These are phyloP conservation scores for Pyrus communis DNA, from an alignment of 306 rosid genomes.

Conservation along the genomic window DNA sequence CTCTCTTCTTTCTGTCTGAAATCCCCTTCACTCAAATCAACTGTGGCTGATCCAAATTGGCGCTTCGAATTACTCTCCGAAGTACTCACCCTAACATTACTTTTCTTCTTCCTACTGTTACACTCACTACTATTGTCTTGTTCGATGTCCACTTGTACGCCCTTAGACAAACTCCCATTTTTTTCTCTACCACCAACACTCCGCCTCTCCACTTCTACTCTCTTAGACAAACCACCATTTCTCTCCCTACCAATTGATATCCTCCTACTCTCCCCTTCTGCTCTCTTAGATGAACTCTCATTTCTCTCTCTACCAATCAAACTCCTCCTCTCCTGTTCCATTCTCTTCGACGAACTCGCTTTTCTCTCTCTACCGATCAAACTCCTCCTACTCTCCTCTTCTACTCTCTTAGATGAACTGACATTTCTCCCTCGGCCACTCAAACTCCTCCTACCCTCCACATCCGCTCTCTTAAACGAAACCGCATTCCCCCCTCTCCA, in stretches of 20 bases:
- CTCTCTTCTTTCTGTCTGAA: constrained; percentile 23
- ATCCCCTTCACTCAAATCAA: constrained; percentile 30
- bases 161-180: constrained; percentile 34
- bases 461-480: constrained; percentile 37
- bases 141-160: constrained; percentile 32
- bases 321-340: constrained; percentile 30
- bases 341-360: constrained; percentile 31
- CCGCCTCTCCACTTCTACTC: constrained; percentile 28
- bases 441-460: constrained; percentile 17
- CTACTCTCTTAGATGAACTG: constrained; percentile 37
- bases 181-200: constrained; percentile 27
- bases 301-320: constrained; percentile 28
- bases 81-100: background rate
- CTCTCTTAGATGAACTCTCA: constrained; percentile 31
- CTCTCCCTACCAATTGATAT: constrained; percentile 26
- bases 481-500: constrained; percentile 21
- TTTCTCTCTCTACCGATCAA: constrained; percentile 27
- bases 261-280: constrained; percentile 29
- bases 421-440: constrained; percentile 25
- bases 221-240: constrained; percentile 28
- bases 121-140: constrained; percentile 13
- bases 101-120: constrained; percentile 17
- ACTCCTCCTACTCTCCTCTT: constrained; percentile 27
- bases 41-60: background rate
- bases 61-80: constrained; percentile 12